Percentiles rank a stretch among this genome's conserved stretches.
Conservation (phyloP, 805 yeast genomes). For the Kazachstania viticola region DNA sequence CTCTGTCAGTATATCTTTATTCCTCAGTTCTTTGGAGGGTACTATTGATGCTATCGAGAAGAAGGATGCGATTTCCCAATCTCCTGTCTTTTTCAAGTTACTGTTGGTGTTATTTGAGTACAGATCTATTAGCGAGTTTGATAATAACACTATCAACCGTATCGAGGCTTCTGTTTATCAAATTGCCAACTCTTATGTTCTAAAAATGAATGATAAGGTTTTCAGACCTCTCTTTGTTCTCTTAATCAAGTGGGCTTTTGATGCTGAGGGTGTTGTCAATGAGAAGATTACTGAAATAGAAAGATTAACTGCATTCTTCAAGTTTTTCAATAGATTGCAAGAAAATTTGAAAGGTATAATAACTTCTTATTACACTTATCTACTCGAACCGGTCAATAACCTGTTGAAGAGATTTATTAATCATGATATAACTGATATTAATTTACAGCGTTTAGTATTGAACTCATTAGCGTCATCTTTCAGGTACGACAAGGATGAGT, state of each 20-base stretch:
- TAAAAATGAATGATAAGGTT: constrained; percentile 86
- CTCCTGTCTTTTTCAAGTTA: constrained; percentile 57
- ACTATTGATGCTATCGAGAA: constrained; percentile 59
- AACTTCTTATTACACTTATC: constrained; percentile 77
- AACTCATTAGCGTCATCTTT: constrained; percentile 71
- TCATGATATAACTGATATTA: constrained; percentile 34
- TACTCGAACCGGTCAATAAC: constrained; percentile 59
- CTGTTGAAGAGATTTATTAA: constrained; percentile 40
- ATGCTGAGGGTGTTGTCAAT: constrained; percentile 57
- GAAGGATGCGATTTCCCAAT: constrained; percentile 61
- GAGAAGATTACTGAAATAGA: constrained; percentile 37
- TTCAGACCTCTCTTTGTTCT: constrained; percentile 88
- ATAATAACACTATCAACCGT: constrained; percentile 63
- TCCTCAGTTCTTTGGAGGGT: constrained; percentile 52
- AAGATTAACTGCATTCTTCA: constrained; percentile 65
- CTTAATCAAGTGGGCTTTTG: constrained; percentile 84
- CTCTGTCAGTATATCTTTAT: constrained; percentile 52
- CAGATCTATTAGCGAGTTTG: constrained; percentile 47
- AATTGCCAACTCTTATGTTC: constrained; percentile 63
- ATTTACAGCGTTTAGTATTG: constrained; percentile 61
- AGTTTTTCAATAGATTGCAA: constrained; percentile 75
- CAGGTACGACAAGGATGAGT: constrained; percentile 84
- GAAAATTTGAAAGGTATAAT: constrained; percentile 76
- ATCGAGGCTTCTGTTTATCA: constrained; percentile 68
- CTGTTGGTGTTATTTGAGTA: constrained; percentile 60